Evolutionary conservation across 768 basidiomycete species (phyloP).

Genomic region (Rhizopogon rudus): DNA sequence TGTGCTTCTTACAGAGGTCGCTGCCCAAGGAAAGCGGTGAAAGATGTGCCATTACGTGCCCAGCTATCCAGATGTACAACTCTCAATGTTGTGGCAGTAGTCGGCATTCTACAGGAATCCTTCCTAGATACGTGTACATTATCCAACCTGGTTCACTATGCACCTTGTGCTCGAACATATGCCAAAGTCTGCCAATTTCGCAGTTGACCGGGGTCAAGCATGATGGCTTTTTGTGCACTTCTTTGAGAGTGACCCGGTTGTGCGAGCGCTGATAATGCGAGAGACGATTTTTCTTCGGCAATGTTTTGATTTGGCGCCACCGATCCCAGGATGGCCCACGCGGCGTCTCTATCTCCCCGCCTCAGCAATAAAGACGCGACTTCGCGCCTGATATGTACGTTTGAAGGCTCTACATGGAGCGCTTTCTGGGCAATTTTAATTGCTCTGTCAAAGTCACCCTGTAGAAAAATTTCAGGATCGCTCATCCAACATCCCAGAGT

Average conservation of each 20-base stretch:
- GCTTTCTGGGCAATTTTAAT: constrained; percentile 51
- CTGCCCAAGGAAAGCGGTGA: constrained; percentile 37
- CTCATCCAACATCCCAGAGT: neutral
- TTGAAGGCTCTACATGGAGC: constrained; percentile 52
- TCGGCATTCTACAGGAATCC: neutral
- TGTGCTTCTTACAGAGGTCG: constrained; percentile 29
- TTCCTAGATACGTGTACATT: neutral
- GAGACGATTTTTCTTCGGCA: constrained; percentile 33
- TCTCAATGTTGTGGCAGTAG: neutral
- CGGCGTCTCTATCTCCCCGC: constrained; percentile 33
- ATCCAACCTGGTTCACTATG: constrained; percentile 11
- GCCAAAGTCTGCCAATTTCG: constrained; percentile 58
- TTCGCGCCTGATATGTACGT: constrained; percentile 41
- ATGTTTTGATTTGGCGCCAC: constrained; percentile 25
- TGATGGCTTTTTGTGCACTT: constrained; percentile 58
- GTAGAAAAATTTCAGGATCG: neutral
- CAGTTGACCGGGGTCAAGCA: constrained; percentile 44
- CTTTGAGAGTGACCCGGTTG: constrained; percentile 28
- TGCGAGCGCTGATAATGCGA: constrained; percentile 49
- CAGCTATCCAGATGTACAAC: neutral
- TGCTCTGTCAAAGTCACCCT: constrained; percentile 50
- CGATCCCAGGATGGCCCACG: constrained; percentile 43
- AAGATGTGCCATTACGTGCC: neutral
- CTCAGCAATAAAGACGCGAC: constrained; percentile 56
- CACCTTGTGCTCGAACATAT: constrained; percentile 37